phyloP scores from a whole-genome alignment of 2,329 filamentous ascomycete species.

The Xylogone sp. region DNA sequence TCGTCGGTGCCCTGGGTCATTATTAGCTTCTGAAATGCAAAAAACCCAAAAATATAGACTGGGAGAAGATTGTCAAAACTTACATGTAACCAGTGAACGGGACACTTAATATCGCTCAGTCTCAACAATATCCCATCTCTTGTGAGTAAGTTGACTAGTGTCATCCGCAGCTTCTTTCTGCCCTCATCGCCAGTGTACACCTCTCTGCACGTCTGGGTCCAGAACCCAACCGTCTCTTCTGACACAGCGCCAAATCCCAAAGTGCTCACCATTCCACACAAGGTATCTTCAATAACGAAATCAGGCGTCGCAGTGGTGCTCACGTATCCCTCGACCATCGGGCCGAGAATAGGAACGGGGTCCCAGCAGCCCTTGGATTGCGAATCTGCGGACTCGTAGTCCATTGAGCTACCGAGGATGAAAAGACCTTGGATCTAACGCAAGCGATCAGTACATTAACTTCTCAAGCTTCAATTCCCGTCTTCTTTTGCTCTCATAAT shows the following conservation, averaged over 20 bases:
- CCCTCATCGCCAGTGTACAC: slow-evolving; percentile 47
- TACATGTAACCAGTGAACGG: slow-evolving; percentile 50
- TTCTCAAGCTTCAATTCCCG: too few species aligned
- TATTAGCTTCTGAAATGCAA: not conserved
- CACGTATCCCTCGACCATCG: slow-evolving; percentile 41
- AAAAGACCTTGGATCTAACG: slow-evolving; percentile 42
- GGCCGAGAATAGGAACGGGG: slow-evolving; percentile 36
- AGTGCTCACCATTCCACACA: slow-evolving; percentile 41
- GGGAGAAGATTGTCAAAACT: slow-evolving; percentile 10
- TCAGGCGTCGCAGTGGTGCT: slow-evolving; percentile 36
- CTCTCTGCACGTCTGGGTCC: slow-evolving; percentile 39
- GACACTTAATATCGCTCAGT: slow-evolving; percentile 43
- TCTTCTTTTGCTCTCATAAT: too few species aligned
- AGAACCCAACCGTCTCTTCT: slow-evolving; percentile 37
- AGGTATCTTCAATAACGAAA: slow-evolving; percentile 44
- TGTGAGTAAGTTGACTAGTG: slow-evolving; percentile 39
- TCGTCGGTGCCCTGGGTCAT: slow-evolving; percentile 40
- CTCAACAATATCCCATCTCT: slow-evolving; percentile 43
- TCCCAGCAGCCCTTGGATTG: slow-evolving; percentile 47
- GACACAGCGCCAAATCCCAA: slow-evolving; percentile 41
- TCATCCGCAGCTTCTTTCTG: slow-evolving; percentile 42
- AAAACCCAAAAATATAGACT: not conserved
- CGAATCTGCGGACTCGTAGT: slow-evolving; percentile 44
- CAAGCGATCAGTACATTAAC: slow-evolving; percentile 1
- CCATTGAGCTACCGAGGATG: slow-evolving; percentile 47